phyloP scores from a whole-genome alignment of 345 rosid species.

The Trapa bicornis region DNA sequence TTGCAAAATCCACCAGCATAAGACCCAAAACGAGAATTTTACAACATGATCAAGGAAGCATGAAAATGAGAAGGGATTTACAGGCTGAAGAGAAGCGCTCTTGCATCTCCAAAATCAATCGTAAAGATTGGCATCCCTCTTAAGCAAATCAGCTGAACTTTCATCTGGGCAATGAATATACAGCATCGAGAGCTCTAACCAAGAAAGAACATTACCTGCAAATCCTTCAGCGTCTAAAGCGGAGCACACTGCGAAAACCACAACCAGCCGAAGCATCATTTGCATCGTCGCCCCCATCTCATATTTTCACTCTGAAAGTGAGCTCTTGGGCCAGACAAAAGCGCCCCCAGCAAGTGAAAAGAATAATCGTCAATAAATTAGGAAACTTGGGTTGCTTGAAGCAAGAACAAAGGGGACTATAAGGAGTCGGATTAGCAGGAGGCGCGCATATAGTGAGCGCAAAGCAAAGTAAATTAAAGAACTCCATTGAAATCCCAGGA shows the following conservation, averaged over 20 bases:
- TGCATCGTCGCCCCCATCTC: constrained; percentile 47
- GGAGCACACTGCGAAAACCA: constrained; percentile 30
- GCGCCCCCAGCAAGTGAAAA: background rate
- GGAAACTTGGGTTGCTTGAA: constrained; percentile 14
- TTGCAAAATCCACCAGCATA: background rate
- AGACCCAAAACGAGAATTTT: background rate
- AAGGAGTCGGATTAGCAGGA: constrained; percentile 11
- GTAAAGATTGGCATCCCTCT: background rate
- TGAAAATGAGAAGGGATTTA: background rate
- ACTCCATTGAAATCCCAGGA: constrained; percentile 7
- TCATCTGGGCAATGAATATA: background rate
- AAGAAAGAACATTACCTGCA: constrained; percentile 24
- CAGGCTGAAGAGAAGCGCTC: background rate
- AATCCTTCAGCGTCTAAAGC: constrained; percentile 34
- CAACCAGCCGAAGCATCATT: constrained; percentile 24
- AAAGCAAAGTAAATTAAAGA: constrained; percentile 17
- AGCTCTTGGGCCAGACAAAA: background rate
- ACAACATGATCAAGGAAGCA: background rate
- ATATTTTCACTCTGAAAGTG: constrained; percentile 27
- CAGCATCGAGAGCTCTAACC: background rate
- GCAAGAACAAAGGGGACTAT: constrained; percentile 15
- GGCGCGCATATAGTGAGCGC: constrained; percentile 21
- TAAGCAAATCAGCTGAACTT: background rate
- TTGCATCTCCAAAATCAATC: background rate
- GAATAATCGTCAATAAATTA: background rate